Evolutionary conservation across 768 basidiomycete genomes (phyloP).

Genomic region (Lactarius pseudohatsudake): DNA sequence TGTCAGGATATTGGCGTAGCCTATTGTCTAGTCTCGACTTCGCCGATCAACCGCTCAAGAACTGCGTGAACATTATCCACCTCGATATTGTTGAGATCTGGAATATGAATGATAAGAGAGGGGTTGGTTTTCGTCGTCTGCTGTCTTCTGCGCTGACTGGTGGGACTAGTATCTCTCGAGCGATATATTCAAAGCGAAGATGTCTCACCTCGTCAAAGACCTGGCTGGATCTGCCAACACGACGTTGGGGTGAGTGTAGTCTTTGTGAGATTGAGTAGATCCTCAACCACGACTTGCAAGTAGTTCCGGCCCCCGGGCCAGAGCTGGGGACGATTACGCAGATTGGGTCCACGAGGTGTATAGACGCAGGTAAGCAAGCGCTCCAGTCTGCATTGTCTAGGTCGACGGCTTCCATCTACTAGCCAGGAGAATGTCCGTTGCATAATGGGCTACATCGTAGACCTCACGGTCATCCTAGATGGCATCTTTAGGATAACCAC

Average conservation of each 20-base stretch:
- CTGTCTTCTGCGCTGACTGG: neutral
- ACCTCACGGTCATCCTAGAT: slow-evolving; percentile 8
- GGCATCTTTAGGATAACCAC: neutral
- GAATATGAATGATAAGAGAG: slow-evolving; percentile 7
- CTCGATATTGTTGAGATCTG: slow-evolving; percentile 15
- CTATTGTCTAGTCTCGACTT: slow-evolving; percentile 14
- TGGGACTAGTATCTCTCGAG: slow-evolving; percentile 1
- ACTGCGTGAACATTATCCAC: slow-evolving; percentile 8
- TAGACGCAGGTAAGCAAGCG: neutral
- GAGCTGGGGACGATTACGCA: neutral
- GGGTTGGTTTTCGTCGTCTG: no score
- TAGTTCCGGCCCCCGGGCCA: neutral
- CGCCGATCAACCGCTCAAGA: neutral
- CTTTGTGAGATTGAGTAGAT: neutral
- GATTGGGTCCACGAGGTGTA: slow-evolving; percentile 1
- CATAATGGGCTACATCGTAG: slow-evolving; percentile 19
- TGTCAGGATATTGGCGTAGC: slow-evolving; percentile 12
- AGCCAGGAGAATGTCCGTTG: slow-evolving; percentile 13
- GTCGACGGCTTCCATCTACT: neutral
- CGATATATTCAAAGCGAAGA: neutral
- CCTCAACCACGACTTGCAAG: neutral
- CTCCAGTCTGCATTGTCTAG: neutral
- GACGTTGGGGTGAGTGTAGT: neutral
- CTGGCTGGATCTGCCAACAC: neutral
- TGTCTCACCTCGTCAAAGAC: slow-evolving; percentile 16